Conservation (phyloP, 768 basidiomycete genomes). For the Russula abietina region DNA sequence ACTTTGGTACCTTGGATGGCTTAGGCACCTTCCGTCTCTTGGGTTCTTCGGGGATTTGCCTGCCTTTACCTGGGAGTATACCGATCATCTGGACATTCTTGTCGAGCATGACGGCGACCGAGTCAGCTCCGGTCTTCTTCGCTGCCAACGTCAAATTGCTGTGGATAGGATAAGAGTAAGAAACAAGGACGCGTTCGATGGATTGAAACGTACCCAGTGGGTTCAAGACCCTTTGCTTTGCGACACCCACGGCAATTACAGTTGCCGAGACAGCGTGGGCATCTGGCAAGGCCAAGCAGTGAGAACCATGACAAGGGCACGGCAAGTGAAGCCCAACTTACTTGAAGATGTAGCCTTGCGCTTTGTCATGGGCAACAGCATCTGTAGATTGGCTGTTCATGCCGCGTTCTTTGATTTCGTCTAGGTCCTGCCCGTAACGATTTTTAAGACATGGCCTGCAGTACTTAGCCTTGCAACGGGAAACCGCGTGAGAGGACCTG, state of each 20-base stretch:
- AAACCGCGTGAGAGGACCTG: constrained; percentile 29
- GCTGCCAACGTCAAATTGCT: constrained; percentile 38
- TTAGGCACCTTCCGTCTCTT: constrained; percentile 22
- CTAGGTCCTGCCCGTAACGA: constrained; percentile 52
- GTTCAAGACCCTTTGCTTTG: constrained; percentile 54
- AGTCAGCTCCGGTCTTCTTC: constrained; percentile 35
- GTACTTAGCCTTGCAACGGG: constrained; percentile 52
- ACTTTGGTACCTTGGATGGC: constrained; percentile 25
- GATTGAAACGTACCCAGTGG: constrained; percentile 48
- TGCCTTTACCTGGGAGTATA: constrained; percentile 29
- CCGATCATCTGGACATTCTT: constrained; percentile 32
- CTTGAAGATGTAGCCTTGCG: constrained; percentile 47
- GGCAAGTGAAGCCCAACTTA: constrained; percentile 30
- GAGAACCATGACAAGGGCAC: constrained; percentile 17
- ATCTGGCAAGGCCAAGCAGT: constrained; percentile 38
- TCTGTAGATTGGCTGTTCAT: constrained; percentile 19
- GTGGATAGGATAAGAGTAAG: neutral
- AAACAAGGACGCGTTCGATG: neutral
- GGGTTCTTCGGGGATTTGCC: constrained; percentile 21
- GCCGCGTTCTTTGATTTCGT: constrained; percentile 33
- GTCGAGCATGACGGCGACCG: constrained; percentile 36
- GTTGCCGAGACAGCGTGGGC: constrained; percentile 57
- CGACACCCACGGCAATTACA: constrained; percentile 67
- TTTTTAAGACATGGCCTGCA: constrained; percentile 64
- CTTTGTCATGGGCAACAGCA: constrained; percentile 30